Evolutionary conservation across 1,139 yeast genomes (phyloP).

Genomic region (Geotrichum europaeum): DNA sequence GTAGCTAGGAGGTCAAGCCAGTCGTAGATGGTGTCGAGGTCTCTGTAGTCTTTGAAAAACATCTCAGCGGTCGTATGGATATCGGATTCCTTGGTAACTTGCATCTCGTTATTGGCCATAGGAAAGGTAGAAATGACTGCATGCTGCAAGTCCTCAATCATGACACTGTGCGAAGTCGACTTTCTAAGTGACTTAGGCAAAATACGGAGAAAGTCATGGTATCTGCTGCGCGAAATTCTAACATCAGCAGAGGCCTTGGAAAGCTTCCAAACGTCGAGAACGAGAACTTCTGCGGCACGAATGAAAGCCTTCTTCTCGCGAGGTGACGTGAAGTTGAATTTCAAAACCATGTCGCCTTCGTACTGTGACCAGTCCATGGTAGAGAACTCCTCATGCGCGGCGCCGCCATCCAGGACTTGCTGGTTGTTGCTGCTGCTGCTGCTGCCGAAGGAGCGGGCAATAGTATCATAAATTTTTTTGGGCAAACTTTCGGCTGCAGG

Average conservation of each 20-base stretch:
- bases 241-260: slow-evolving; percentile 27
- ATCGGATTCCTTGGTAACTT: slow-evolving; percentile 6
- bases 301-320: slow-evolving; percentile 28
- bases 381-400: slow-evolving; percentile 1
- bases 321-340: slow-evolving; percentile 35
- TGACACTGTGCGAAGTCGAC: slow-evolving; percentile 21
- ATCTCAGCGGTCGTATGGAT: slow-evolving; percentile 22
- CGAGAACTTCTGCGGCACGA: slow-evolving; percentile 30
- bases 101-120: slow-evolving; percentile 4
- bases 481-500: slow-evolving; percentile 15
- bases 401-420: slow-evolving; percentile 7
- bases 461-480: slow-evolving; percentile 1
- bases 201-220: slow-evolving; percentile 28
- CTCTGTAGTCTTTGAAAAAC: slow-evolving; percentile 68
- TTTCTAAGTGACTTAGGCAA: slow-evolving; percentile 30
- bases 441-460: slow-evolving; percentile 1
- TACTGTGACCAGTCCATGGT: slow-evolving; percentile 38
- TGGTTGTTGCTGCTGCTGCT: background rate
- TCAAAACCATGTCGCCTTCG: slow-evolving; percentile 46
- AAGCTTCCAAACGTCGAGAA: slow-evolving; percentile 38
- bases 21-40: slow-evolving; percentile 58
- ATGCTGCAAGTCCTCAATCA: slow-evolving; percentile 31
- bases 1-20: slow-evolving; percentile 60
- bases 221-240: slow-evolving; percentile 27
- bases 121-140: slow-evolving; percentile 30